A percentile compares a stretch with the other conserved stretches of the same genome.
Evolutionary conservation across 2,329 filamentous ascomycete species (phyloP).

Genomic region (Arthrinium phaeospermum): DNA sequence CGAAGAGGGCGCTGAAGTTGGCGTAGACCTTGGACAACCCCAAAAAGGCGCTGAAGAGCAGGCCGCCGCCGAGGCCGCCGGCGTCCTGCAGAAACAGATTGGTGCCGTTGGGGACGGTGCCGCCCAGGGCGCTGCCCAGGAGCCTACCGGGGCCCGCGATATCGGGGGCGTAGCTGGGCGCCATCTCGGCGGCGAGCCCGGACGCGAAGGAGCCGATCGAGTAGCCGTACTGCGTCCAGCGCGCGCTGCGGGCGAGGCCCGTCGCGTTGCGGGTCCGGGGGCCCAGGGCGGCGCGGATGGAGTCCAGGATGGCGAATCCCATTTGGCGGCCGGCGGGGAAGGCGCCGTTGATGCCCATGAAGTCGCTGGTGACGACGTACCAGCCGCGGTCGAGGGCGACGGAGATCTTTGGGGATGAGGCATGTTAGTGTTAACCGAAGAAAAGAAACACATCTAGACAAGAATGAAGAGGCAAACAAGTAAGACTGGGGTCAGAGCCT

Average conservation of each 20-base stretch:
- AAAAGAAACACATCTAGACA: background rate
- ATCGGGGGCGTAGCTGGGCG: background rate
- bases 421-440: background rate
- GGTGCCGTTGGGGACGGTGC: constrained; percentile 1
- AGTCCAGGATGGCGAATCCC: constrained; percentile 2
- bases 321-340: background rate
- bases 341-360: background rate
- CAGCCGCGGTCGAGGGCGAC: background rate
- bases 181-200: constrained; percentile 7
- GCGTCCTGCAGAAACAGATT: background rate
- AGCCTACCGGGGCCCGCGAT: background rate
- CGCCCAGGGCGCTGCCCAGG: background rate
- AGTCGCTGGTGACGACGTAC: background rate
- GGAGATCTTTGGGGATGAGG: background rate
- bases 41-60: constrained; percentile 4
- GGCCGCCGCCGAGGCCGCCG: background rate
- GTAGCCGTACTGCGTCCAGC: constrained; percentile 7
- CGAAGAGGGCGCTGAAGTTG: constrained; percentile 13
- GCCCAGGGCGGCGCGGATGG: background rate
- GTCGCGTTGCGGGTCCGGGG: background rate
- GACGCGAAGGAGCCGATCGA: background rate
- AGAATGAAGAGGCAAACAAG: background rate
- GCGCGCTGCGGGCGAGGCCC: background rate
- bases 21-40: background rate
- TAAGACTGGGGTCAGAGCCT: background rate